Evolutionary conservation across 2,329 filamentous ascomycete species (phyloP).

Genomic region (Aspergillus neoniger): DNA sequence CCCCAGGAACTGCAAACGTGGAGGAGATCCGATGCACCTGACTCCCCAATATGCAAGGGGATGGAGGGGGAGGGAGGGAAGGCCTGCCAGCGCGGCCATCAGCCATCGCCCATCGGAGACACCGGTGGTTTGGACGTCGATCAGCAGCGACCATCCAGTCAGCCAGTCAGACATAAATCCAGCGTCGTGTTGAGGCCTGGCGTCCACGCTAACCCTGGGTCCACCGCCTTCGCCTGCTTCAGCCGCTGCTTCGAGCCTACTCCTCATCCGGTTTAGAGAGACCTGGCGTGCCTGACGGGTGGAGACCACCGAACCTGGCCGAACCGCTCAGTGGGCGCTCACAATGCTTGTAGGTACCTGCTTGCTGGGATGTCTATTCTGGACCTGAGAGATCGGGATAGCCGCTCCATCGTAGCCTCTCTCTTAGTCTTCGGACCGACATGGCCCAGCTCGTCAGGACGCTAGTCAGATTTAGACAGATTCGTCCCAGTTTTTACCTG

Average conservation of each 20-base stretch:
- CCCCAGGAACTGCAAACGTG: slow-evolving; percentile 15
- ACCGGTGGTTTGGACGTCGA: slow-evolving; percentile 7
- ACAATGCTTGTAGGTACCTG: neutral
- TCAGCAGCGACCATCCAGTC: neutral
- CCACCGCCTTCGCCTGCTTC: neutral
- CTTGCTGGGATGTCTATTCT: neutral
- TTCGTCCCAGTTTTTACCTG: neutral
- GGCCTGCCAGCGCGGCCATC: neutral
- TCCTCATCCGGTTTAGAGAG: slow-evolving; percentile 3
- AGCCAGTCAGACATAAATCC: neutral
- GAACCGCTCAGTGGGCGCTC: slow-evolving; percentile 2
- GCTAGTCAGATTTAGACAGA: neutral
- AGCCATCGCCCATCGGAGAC: slow-evolving; percentile 9
- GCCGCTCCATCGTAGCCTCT: neutral
- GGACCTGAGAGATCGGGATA: neutral
- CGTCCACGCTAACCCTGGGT: slow-evolving; percentile 1
- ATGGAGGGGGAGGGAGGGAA: neutral
- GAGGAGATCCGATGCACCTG: slow-evolving; percentile 6
- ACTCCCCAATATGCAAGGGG: slow-evolving; percentile 14
- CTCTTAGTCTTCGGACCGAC: neutral
- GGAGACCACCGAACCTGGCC: slow-evolving; percentile 2
- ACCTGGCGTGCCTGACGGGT: slow-evolving; percentile 5
- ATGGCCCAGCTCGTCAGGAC: slow-evolving; percentile 1
- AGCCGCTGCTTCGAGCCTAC: neutral
- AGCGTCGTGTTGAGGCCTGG: neutral